Evolutionary conservation across 176 grass and related monocot genomes (phyloP).

Genomic region (Oryza meridionalis): DNA sequence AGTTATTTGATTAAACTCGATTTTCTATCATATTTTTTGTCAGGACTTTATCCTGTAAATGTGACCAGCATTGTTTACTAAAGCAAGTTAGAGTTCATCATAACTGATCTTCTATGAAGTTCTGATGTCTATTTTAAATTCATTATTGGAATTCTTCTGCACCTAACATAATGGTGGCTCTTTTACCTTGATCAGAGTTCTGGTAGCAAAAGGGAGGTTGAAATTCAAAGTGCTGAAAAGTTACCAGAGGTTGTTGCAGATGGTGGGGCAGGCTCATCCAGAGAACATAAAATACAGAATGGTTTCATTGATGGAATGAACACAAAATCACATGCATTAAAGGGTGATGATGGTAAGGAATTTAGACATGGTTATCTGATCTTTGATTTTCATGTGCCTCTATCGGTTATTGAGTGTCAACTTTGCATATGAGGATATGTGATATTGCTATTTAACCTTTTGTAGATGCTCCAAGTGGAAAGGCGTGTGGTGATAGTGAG

Average conservation of each 20-base stretch:
- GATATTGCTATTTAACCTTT: constrained; percentile 32
- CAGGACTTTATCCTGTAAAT: not conserved
- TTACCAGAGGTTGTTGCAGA: constrained; percentile 46
- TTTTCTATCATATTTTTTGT: constrained; percentile 18
- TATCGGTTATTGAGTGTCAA: not conserved
- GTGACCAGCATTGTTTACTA: constrained; percentile 3
- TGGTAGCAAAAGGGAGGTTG: constrained; percentile 65
- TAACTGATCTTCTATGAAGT: constrained; percentile 17
- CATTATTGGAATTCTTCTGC: not conserved
- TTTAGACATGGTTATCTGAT: constrained; percentile 32
- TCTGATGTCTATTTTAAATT: constrained; percentile 33
- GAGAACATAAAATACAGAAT: constrained; percentile 49
- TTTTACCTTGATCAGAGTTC: constrained; percentile 64
- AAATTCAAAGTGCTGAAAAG: constrained; percentile 70
- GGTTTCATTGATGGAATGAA: constrained; percentile 34
- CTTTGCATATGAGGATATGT: constrained; percentile 3
- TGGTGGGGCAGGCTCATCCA: constrained; percentile 53
- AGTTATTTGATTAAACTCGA: not conserved
- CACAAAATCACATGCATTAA: constrained; percentile 41
- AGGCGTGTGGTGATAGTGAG: constrained; percentile 30
- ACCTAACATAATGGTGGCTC: constrained; percentile 4
- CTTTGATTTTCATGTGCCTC: constrained; percentile 17
- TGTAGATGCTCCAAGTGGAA: constrained; percentile 58
- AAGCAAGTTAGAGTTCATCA: constrained; percentile 27
- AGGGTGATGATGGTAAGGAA: constrained; percentile 40